A percentile compares a stretch with the other conserved stretches of the same genome.
phyloP scores from a whole-genome alignment of 345 rosid genomes.

The Dipteronia sinensis region DNA sequence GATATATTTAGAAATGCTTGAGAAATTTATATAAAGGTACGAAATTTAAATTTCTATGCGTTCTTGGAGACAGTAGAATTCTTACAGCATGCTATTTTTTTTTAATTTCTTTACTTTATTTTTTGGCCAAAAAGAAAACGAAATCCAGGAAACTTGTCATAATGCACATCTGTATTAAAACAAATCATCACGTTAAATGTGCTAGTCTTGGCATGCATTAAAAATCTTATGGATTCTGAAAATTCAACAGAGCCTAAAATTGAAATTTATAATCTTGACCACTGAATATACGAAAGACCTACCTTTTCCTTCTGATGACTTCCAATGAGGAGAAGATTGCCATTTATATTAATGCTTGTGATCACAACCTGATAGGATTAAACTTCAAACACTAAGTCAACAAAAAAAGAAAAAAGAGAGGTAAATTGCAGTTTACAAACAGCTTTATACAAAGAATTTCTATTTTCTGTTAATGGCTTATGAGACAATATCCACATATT shows the following conservation, averaged over 20 bases:
- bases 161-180: neutral
- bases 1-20: neutral
- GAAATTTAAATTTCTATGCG: too few relatives aligned
- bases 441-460: neutral
- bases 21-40: neutral
- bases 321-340: conserved; percentile 81
- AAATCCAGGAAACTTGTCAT: neutral
- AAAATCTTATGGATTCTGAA: neutral
- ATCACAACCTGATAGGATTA: conserved; percentile 77
- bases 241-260: neutral
- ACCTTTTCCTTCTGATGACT: conserved; percentile 95
- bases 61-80: neutral
- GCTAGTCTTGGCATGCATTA: neutral
- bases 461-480: neutral
- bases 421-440: conserved; percentile 3
- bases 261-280: neutral
- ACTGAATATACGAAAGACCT: conserved; percentile 6
- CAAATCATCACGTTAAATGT: conserved; percentile 8
- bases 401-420: neutral
- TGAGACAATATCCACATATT: neutral
- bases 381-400: conserved; percentile 4
- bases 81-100: neutral
- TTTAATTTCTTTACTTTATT: too few relatives aligned
- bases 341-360: conserved; percentile 85
- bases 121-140: neutral